Percentiles rank a stretch among this genome's conserved stretches.
Conservation (phyloP, 768 basidiomycete genomes). For the Leccinum subtestaceum region DNA sequence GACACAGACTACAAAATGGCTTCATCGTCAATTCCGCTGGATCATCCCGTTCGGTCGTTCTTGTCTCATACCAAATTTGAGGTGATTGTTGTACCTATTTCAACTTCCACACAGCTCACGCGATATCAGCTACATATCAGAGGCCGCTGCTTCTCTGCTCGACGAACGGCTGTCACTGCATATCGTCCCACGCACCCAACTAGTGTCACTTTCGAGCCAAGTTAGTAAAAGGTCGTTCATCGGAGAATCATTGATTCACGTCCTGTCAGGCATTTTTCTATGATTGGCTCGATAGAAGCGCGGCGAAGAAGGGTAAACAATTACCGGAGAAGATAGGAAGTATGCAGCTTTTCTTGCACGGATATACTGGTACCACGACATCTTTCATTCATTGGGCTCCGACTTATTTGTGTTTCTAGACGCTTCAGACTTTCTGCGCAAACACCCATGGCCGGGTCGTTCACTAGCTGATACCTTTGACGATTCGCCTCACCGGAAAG, state of each 20-base stretch:
- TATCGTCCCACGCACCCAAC: slow-evolving; percentile 83
- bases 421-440: slow-evolving; percentile 82
- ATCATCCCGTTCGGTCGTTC: slow-evolving; percentile 88
- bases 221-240: slow-evolving; percentile 27
- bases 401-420: slow-evolving; percentile 41
- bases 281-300: slow-evolving; percentile 84
- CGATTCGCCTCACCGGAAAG: slow-evolving; percentile 75
- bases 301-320: slow-evolving; percentile 77
- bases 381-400: neutral
- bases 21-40: slow-evolving; percentile 85
- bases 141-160: slow-evolving; percentile 84
- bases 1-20: slow-evolving; percentile 79
- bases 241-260: slow-evolving; percentile 1
- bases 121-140: slow-evolving; percentile 70
- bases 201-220: slow-evolving; percentile 79
- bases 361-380: slow-evolving; percentile 58
- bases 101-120: neutral
- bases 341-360: slow-evolving; percentile 86
- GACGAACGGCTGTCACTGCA: slow-evolving; percentile 70
- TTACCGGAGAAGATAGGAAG: slow-evolving; percentile 88
- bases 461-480: slow-evolving; percentile 84
- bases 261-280: slow-evolving; percentile 78
- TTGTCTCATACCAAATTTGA: slow-evolving; percentile 87
- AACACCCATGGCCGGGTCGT: slow-evolving; percentile 85
- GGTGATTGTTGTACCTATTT: slow-evolving; percentile 39